These are phyloP conservation scores for Thraustochytrium striatum DNA, from an alignment of 352 stramenopile genomes.

Conservation along the genomic window DNA sequence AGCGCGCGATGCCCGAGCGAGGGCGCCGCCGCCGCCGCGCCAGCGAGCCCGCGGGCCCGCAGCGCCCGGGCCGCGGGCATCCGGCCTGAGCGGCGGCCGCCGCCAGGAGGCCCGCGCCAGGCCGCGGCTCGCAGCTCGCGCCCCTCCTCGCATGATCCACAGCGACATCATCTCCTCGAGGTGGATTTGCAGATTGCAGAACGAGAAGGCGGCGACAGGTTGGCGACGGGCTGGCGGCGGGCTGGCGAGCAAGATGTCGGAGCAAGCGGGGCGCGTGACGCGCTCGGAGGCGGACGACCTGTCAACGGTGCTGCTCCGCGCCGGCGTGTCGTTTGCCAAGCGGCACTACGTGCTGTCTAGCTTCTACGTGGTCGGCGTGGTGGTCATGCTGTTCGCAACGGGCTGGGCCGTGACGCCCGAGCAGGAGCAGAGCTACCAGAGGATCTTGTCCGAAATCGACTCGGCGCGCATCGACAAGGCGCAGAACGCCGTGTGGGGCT, in stretches of 20 bases:
- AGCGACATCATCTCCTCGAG: no score
- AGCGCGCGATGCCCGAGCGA: neutral
- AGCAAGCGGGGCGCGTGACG: no score
- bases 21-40: no score
- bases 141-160: no score
- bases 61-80: no score
- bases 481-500: slow-evolving; percentile 28
- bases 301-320: neutral
- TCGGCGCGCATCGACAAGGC: slow-evolving; percentile 29
- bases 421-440: neutral
- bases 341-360: neutral
- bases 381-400: slow-evolving; percentile 46
- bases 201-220: no score
- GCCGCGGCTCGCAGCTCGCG: neutral
- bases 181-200: no score
- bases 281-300: no score
- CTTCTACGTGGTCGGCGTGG: slow-evolving; percentile 37
- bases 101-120: neutral
- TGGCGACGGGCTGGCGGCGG: no score
- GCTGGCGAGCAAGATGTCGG: no score
- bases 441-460: slow-evolving; percentile 45
- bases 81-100: neutral
- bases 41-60: no score
- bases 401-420: slow-evolving; percentile 46
- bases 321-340: neutral